Evolutionary conservation across 2,329 filamentous ascomycete species (phyloP), one percentile per base, ranked within the genome.

Genomic region (Aspergillus puulaauensis): DNA sequence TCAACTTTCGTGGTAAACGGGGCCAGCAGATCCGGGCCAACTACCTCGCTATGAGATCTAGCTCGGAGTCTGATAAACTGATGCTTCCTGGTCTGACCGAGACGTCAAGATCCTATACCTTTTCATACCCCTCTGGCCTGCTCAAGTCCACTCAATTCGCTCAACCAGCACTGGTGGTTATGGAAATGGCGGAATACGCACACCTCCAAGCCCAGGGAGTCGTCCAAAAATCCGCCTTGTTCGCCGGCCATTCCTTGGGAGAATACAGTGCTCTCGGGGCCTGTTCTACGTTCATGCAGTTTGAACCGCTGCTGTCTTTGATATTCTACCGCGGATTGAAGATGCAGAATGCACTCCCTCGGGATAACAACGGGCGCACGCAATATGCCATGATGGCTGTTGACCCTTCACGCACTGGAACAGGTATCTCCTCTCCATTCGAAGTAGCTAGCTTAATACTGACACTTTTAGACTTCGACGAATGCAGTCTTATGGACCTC

Each of bases 361-460:
- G 93, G 72, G 93, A 98, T 74, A 91, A 87, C 53, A 80, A 85
- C 61, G 93, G 93, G 24, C 89, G 93, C 52, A 96, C 92, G 66
- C 96, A 96, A 82, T 98, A 97, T 82, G 91, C 90, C 61, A 98
- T 98, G 93, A 96, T 92, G 76, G 93, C 93, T 54, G 92, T 97
- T 76, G 97, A 97, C 80, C 93, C 93, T 24, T 95, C 90, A 80
- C 88, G 93, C 63, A 96, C 97, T 17, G 37, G 75, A 92, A 89
- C 72, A 96, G 93, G 84, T 96, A 90, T 0, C 97, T 97, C 83
- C 95, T 93, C 78, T 92, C 96, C 78, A 88, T 19, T 11, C 8
- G 1, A 27, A 9, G 2, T 27, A 8, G 3, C 1, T 9, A 3
- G 3, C 12, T 37, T 23, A 19, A 4, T 1, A 8, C n/a, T 37